Evolutionary conservation across 2,329 filamentous ascomycete species (phyloP).

Genomic region (Domatiomyces catenatus): DNA sequence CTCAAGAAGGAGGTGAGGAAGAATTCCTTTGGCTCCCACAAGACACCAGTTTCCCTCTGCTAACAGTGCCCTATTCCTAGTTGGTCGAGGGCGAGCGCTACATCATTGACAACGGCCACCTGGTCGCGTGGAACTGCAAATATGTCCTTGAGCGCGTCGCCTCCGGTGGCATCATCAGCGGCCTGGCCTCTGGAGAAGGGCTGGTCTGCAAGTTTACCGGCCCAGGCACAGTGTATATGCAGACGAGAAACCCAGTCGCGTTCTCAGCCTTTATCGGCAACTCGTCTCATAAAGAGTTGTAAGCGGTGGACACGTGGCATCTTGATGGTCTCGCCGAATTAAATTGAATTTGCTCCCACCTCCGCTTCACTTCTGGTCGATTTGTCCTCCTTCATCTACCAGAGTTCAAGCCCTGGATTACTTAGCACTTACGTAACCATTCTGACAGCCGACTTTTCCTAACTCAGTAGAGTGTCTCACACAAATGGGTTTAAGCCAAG

Average conservation of each 20-base stretch:
- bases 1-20: constrained; percentile 74
- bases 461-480: too few relatives aligned
- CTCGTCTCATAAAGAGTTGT: neutral
- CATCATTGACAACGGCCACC: constrained; percentile 80
- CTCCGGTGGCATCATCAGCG: constrained; percentile 85
- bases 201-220: constrained; percentile 86
- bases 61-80: constrained; percentile 15
- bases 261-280: constrained; percentile 24
- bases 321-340: neutral
- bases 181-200: constrained; percentile 65
- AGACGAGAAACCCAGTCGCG: constrained; percentile 68
- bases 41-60: neutral
- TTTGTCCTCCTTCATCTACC: too few relatives aligned
- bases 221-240: constrained; percentile 80
- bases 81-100: constrained; percentile 60
- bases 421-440: too few relatives aligned
- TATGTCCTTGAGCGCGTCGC: constrained; percentile 82
- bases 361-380: too few relatives aligned
- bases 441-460: too few relatives aligned
- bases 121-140: constrained; percentile 94
- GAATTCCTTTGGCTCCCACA: neutral
- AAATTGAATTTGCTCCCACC: neutral
- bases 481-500: too few relatives aligned
- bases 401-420: too few relatives aligned
- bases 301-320: neutral